Conservation (phyloP, 2,329 filamentous ascomycete genomes). For the Exophiala sp. region DNA sequence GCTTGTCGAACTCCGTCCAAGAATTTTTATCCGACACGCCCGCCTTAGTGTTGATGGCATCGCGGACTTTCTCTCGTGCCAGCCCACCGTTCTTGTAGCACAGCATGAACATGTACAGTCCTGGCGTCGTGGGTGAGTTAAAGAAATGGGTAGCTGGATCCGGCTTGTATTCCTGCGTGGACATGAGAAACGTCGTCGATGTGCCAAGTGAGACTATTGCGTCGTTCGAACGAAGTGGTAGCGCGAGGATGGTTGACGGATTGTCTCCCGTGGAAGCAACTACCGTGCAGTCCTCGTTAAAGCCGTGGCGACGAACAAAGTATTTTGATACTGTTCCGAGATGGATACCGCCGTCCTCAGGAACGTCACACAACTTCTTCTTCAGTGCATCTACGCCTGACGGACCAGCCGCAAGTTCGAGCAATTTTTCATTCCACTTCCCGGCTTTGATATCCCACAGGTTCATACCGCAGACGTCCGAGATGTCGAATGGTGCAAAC, state of each 20-base stretch:
- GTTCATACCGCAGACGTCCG: constrained; percentile 95
- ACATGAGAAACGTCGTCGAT: constrained; percentile 96
- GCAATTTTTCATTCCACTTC: constrained; percentile 69
- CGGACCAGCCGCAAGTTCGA: constrained; percentile 69
- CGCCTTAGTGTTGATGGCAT: constrained; percentile 62
- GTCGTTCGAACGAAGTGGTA: constrained; percentile 81
- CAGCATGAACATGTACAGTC: constrained; percentile 99
- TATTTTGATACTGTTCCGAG: constrained; percentile 75
- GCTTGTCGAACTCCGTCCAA: constrained; percentile 79
- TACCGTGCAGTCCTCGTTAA: constrained; percentile 69
- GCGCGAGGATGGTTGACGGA: constrained; percentile 85
- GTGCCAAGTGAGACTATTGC: constrained; percentile 94
- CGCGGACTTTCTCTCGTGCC: constrained; percentile 83
- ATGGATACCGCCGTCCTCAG: constrained; percentile 72
- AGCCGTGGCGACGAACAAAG: constrained; percentile 75
- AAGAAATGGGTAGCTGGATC: constrained; percentile 95
- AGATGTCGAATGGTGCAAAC: constrained; percentile 86
- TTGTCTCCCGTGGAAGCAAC: constrained; percentile 94
- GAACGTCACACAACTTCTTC: constrained; percentile 74
- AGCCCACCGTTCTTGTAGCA: constrained; percentile 99
- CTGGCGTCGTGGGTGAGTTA: constrained; percentile 88
- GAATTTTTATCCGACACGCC: constrained; percentile 48
- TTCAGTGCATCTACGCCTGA: constrained; percentile 64
- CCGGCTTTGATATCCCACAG: constrained; percentile 82
- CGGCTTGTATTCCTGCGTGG: constrained; percentile 83